Evolutionary conservation across 208 protist species (phyloP), one percentile per base, ranked within the genome.

Genomic region (Crithidia bombi): DNA sequence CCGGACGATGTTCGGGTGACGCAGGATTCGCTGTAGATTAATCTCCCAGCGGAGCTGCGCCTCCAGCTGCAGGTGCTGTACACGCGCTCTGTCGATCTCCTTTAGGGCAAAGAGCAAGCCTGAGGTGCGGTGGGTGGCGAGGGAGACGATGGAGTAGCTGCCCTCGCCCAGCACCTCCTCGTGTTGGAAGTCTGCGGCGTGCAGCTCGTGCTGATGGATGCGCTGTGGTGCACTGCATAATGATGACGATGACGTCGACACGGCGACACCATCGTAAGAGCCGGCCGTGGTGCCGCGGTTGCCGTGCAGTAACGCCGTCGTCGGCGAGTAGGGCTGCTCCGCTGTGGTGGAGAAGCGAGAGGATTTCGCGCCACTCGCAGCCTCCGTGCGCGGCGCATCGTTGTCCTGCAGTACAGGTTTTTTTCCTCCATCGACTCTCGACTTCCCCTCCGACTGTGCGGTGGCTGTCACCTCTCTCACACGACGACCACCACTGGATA

Each of bases 1-100:
- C 0, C 91, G 84, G 19, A 96, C 91, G 33, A 96, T 84, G 62
- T 96, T 81, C 6, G 82, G 78, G 63, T 96, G 91, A 11, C 91
- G 91, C 65, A 93, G 79, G 15, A 58, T 79, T 28, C 88, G 84
- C 66, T 96, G 91, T 15, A 96, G 76, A 55, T 96, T 96, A 28
- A 96, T 87, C 78, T 96, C 88, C 70, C 78, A 83, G 49, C 78
- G 72, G 41, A 96, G 76, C 69, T 91, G 87, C n/a, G 70, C 28
- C 72, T 87, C 78, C 46, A 86, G 44, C 0, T 51, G 36, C 23
- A 75, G 39, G 26, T 54, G 72, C 0, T 67, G 72, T 21, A 93
- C 73, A 0, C 76, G 78, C 6, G 38, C 57, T 0, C 77, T 79
- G 30, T 78, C 66, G 23, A 96, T 79, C 51, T 91, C 79, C 66